phyloP scores from a whole-genome alignment of 768 basidiomycete genomes.

The Erythrobasidium yunnanense region DNA sequence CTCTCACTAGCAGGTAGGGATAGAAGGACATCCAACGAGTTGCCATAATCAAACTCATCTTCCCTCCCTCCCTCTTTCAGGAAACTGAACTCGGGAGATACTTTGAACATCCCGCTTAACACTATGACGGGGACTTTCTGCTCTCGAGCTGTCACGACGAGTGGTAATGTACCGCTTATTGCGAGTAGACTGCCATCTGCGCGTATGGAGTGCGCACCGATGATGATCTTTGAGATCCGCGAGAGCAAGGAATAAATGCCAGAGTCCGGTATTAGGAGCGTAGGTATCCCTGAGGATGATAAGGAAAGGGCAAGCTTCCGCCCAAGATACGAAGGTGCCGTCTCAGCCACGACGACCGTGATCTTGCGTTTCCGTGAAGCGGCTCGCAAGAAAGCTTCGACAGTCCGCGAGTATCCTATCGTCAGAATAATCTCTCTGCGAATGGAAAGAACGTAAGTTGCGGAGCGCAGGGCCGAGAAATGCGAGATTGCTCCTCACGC shows the following conservation, averaged over 20 bases:
- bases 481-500: constrained; percentile 53
- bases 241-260: constrained; percentile 94
- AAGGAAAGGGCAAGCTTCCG: constrained; percentile 72
- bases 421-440: constrained; percentile 84
- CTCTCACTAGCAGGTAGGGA: constrained; percentile 52
- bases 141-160: constrained; percentile 64
- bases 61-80: constrained; percentile 56
- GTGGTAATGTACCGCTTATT: constrained; percentile 55
- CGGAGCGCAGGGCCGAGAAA: too few relatives aligned
- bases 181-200: constrained; percentile 95
- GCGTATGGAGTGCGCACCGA: constrained; percentile 88
- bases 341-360: constrained; percentile 91
- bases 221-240: constrained; percentile 87
- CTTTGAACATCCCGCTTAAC: constrained; percentile 88
- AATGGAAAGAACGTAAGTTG: too few relatives aligned
- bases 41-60: constrained; percentile 56
- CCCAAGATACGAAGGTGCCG: constrained; percentile 81
- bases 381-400: constrained; percentile 83
- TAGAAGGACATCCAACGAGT: constrained; percentile 43
- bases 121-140: constrained; percentile 66
- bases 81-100: constrained; percentile 65
- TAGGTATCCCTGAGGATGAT: constrained; percentile 71
- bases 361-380: constrained; percentile 83
- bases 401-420: constrained; percentile 84
- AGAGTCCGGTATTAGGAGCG: constrained; percentile 93